Conservation (phyloP, 2,329 filamentous ascomycete genomes). For the Ophiostoma novo-ulmi region DNA sequence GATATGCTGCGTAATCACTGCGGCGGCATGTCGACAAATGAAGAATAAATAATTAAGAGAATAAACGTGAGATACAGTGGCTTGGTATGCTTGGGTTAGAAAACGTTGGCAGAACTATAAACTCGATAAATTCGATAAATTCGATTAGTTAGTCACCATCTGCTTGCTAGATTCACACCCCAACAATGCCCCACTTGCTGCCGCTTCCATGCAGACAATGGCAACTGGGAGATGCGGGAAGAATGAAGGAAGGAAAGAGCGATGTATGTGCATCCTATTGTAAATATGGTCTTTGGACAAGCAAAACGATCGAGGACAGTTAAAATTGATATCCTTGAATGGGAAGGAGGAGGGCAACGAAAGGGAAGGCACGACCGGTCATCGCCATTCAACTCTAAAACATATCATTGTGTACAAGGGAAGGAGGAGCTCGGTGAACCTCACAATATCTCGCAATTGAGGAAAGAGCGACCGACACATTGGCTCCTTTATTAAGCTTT, state of each 20-base stretch:
- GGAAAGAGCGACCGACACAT: not conserved
- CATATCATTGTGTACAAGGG: not conserved
- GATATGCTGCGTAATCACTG: slow-evolving; percentile 13
- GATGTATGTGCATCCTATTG: not conserved
- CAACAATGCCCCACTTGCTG: not conserved
- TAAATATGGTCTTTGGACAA: not conserved
- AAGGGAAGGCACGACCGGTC: not conserved
- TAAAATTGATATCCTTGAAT: not conserved
- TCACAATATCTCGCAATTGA: not conserved
- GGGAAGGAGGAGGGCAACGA: not conserved
- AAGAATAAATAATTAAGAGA: too few relatives aligned
- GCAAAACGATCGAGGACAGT: not conserved
- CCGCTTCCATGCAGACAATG: slow-evolving; percentile 1
- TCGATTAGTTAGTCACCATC: not conserved
- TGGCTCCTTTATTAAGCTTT: not conserved
- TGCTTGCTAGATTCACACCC: not conserved
- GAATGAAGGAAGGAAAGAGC: not conserved
- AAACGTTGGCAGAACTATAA: not conserved
- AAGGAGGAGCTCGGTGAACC: not conserved
- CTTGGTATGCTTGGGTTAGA: slow-evolving; percentile 1
- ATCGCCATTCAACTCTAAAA: not conserved
- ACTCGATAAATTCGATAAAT: not conserved
- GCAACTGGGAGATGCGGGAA: not conserved
- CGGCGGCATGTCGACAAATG: slow-evolving; percentile 10
- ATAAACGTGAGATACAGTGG: not conserved